Evolutionary conservation across 495 filamentous ascomycete species (phyloP).

Genomic region (Pyronema domesticum): DNA sequence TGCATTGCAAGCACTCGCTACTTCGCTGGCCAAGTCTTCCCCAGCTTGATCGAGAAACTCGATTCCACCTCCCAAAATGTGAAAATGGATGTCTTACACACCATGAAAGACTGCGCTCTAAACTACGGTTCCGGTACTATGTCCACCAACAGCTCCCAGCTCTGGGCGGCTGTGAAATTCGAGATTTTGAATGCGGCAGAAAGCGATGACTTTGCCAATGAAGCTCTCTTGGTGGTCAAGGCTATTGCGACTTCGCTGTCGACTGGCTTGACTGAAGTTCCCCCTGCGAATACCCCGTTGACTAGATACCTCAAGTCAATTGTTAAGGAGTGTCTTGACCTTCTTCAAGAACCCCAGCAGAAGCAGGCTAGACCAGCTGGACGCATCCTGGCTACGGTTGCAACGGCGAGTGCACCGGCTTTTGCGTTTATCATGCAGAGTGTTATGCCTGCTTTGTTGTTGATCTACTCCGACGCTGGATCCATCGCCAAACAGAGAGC

Average conservation of each 20-base stretch:
- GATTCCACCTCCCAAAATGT: slow-evolving; percentile 59
- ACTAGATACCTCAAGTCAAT: slow-evolving; percentile 46
- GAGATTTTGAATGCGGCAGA: slow-evolving; percentile 52
- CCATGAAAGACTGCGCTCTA: slow-evolving; percentile 41
- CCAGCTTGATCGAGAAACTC: slow-evolving; percentile 54
- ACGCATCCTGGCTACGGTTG: slow-evolving; percentile 41
- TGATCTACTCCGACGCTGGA: slow-evolving; percentile 46
- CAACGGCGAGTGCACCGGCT: slow-evolving; percentile 36
- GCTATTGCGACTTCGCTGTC: slow-evolving; percentile 42
- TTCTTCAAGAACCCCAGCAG: slow-evolving; percentile 55
- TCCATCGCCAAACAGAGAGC: slow-evolving; percentile 49
- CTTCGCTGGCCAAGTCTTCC: slow-evolving; percentile 53
- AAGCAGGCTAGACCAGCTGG: slow-evolving; percentile 56
- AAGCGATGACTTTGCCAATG: slow-evolving; percentile 50
- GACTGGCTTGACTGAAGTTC: slow-evolving; percentile 29
- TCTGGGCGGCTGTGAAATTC: slow-evolving; percentile 61
- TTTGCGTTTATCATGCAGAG: slow-evolving; percentile 38
- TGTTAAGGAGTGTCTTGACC: slow-evolving; percentile 52
- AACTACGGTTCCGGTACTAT: slow-evolving; percentile 45
- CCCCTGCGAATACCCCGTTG: slow-evolving; percentile 35
- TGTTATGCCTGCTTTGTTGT: slow-evolving; percentile 41
- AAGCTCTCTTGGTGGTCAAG: slow-evolving; percentile 37
- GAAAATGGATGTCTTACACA: slow-evolving; percentile 57
- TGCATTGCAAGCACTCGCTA: slow-evolving; percentile 51
- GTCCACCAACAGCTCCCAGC: slow-evolving; percentile 47